phyloP scores from a whole-genome alignment of 495 filamentous ascomycete species.

The Cercophora newfieldiana region DNA sequence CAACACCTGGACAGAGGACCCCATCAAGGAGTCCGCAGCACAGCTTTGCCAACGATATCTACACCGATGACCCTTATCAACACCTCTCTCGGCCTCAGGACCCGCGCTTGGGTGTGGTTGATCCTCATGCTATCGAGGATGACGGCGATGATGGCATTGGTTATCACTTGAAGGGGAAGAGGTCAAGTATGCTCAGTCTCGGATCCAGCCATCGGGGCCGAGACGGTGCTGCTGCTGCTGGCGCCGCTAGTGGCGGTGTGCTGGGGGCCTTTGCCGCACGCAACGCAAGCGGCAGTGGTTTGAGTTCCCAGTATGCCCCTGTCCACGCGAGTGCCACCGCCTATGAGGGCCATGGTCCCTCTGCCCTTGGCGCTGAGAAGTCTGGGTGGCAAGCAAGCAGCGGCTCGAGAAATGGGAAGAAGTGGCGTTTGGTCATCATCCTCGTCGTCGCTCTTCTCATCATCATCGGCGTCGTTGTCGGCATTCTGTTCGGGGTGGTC shows the following conservation, averaged over 20 bases:
- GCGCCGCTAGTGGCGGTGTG: slow-evolving; percentile 55
- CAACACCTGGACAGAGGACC: slow-evolving; percentile 29
- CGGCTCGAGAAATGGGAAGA: slow-evolving; percentile 60
- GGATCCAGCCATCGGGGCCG: slow-evolving; percentile 37
- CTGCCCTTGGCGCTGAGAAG: slow-evolving; percentile 44
- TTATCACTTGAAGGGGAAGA: slow-evolving; percentile 42
- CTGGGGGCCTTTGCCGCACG: slow-evolving; percentile 49
- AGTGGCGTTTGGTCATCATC: slow-evolving; percentile 66
- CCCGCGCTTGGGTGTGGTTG: slow-evolving; percentile 57
- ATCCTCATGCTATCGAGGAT: slow-evolving; percentile 79
- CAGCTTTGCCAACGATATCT: slow-evolving; percentile 30
- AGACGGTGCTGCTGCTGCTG: slow-evolving; percentile 45
- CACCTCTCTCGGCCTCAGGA: slow-evolving; percentile 60
- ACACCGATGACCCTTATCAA: slow-evolving; percentile 50
- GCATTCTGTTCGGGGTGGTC: slow-evolving; percentile 75
- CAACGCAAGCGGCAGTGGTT: slow-evolving; percentile 38
- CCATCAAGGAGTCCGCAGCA: slow-evolving; percentile 31
- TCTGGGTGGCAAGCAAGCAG: slow-evolving; percentile 55
- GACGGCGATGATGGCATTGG: slow-evolving; percentile 81
- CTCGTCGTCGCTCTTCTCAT: slow-evolving; percentile 59
- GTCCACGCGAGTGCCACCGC: slow-evolving; percentile 32
- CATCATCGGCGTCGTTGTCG: slow-evolving; percentile 73
- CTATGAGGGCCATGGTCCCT: slow-evolving; percentile 27
- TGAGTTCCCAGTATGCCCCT: slow-evolving; percentile 41
- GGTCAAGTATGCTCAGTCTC: slow-evolving; percentile 57